Evolutionary conservation across 1,284 basidiomycete species (phyloP).

Genomic region (Cystobasidium sp.): DNA sequence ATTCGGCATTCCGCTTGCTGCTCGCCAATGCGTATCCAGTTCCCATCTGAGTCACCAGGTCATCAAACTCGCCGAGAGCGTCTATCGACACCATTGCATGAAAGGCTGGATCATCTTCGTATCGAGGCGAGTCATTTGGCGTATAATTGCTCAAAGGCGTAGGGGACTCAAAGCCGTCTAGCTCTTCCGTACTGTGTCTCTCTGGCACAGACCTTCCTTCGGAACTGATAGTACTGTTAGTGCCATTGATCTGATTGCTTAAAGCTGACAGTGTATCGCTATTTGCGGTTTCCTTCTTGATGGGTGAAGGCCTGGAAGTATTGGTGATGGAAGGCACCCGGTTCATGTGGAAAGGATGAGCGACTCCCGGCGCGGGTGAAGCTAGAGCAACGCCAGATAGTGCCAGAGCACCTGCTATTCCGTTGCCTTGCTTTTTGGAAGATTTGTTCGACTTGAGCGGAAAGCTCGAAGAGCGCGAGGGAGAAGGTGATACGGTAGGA

Average conservation of each 20-base stretch:
- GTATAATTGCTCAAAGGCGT: constrained; percentile 40
- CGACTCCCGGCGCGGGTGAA: constrained; percentile 15
- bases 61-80: constrained; percentile 40
- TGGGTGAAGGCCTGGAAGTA: not conserved
- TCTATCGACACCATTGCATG: constrained; percentile 40
- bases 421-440: constrained; percentile 1
- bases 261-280: not conserved
- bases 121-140: constrained; percentile 35
- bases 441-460: not conserved
- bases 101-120: constrained; percentile 41
- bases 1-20: constrained; percentile 91
- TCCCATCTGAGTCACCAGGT: constrained; percentile 39
- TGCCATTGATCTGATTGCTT: not conserved
- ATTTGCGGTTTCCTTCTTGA: constrained; percentile 2
- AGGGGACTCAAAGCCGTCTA: constrained; percentile 34
- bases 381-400: constrained; percentile 25
- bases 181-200: constrained; percentile 16
- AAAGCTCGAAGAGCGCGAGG: not conserved
- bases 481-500: constrained; percentile 2
- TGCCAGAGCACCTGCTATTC: constrained; percentile 34
- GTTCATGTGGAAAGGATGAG: constrained; percentile 22
- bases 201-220: not conserved
- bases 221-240: not conserved
- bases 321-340: not conserved
- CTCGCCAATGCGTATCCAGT: constrained; percentile 95